Conservation (phyloP, 2,329 filamentous ascomycete species). For the Paracoccidioides brasiliensis region DNA sequence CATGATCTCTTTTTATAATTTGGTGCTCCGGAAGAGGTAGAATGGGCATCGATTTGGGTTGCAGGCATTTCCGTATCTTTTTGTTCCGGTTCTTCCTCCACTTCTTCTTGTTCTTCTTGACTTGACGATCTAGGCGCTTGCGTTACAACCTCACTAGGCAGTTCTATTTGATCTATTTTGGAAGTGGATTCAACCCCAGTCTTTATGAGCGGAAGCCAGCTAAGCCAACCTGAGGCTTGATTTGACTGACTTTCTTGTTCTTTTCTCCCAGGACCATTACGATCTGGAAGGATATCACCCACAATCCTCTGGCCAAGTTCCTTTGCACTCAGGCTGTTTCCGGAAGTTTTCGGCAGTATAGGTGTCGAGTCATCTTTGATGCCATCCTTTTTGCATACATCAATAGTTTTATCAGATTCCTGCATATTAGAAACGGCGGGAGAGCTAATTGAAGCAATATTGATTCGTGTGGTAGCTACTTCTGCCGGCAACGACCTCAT, state of each 20-base stretch:
- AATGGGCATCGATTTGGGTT: slow-evolving; percentile 5
- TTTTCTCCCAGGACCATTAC: slow-evolving; percentile 10
- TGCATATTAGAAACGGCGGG: slow-evolving; percentile 19
- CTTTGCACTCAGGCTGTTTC: not conserved
- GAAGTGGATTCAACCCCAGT: slow-evolving; percentile 7
- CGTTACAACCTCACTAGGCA: not conserved
- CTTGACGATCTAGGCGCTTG: not conserved
- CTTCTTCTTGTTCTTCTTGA: not conserved
- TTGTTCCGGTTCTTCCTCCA: slow-evolving; percentile 1
- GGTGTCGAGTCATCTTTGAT: not conserved
- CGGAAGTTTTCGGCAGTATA: not conserved
- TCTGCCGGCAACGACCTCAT: slow-evolving; percentile 34
- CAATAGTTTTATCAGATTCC: slow-evolving; percentile 3
- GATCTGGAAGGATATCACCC: not conserved
- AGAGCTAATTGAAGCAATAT: slow-evolving; percentile 32
- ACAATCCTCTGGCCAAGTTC: not conserved
- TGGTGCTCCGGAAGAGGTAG: not conserved
- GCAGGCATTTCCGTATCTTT: not conserved
- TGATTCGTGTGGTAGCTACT: slow-evolving; percentile 33
- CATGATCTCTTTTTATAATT: slow-evolving; percentile 28
- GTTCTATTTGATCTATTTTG: slow-evolving; percentile 7
- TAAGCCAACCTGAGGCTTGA: slow-evolving; percentile 9
- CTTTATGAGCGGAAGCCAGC: slow-evolving; percentile 11
- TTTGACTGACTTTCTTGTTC: slow-evolving; percentile 11
- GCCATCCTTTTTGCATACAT: slow-evolving; percentile 12